Evolutionary conservation across 2,329 filamentous ascomycete genomes (phyloP).

Genomic region (Diplodia seriata): DNA sequence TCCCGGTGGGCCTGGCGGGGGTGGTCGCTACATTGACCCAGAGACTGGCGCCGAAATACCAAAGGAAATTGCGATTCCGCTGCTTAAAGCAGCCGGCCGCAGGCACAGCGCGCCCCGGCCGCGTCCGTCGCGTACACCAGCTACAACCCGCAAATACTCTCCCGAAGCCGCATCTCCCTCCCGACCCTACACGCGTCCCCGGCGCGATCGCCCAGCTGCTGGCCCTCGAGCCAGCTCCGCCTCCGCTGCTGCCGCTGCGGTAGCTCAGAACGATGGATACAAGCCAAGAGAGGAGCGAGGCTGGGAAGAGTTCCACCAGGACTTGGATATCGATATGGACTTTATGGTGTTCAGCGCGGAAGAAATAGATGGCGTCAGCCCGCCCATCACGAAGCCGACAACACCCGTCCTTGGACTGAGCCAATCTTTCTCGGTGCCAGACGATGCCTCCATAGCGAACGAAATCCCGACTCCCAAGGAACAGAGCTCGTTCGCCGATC

Average conservation of each 20-base stretch:
- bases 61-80: conserved; percentile 31
- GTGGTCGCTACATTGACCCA: conserved; percentile 81
- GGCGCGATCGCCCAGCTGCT: conserved; percentile 52
- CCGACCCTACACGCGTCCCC: conserved; percentile 48
- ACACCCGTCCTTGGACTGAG: conserved; percentile 45
- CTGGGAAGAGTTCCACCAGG: conserved; percentile 97
- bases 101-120: conserved; percentile 30
- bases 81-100: conserved; percentile 30
- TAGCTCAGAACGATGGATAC: conserved; percentile 91
- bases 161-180: conserved; percentile 34
- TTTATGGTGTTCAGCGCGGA: conserved; percentile 82
- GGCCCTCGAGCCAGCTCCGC: conserved; percentile 80
- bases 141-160: conserved; percentile 51
- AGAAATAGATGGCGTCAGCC: conserved; percentile 77
- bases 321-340: conserved; percentile 84
- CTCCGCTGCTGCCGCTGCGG: conserved; percentile 82
- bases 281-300: conserved; percentile 95
- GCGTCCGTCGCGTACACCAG: conserved; percentile 51
- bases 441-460: conserved; percentile 24
- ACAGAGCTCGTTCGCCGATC: conserved; percentile 27
- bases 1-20: conserved; percentile 84
- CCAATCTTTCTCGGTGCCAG: conserved; percentile 40
- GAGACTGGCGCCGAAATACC: conserved; percentile 62
- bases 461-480: conserved; percentile 5
- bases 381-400: conserved; percentile 55